phyloP scores from a whole-genome alignment of 805 yeast genomes.

The Saturnispora saitoi region DNA sequence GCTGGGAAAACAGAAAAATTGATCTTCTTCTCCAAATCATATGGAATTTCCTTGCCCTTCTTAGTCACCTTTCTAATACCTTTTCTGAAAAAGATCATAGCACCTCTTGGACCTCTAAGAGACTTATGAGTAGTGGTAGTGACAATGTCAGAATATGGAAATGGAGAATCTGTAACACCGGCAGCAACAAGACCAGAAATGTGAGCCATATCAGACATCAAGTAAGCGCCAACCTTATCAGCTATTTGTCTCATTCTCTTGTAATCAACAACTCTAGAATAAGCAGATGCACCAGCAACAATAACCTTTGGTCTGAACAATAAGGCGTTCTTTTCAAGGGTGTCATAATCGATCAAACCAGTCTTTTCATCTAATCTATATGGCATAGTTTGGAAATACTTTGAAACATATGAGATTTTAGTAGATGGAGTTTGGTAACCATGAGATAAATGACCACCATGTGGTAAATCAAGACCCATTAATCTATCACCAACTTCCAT shows the following conservation, averaged over 20 bases:
- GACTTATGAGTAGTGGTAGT: constrained; percentile 99
- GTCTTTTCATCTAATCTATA: constrained; percentile 89
- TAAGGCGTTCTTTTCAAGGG: constrained; percentile 82
- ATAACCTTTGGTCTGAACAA: constrained; percentile 93
- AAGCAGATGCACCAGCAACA: constrained; percentile 98
- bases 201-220: constrained; percentile 97
- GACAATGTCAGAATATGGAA: constrained; percentile 94
- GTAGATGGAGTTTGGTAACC: constrained; percentile 94
- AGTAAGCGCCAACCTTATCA: constrained; percentile 93
- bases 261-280: constrained; percentile 94
- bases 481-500: constrained; percentile 93
- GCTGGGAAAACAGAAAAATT: constrained; percentile 99
- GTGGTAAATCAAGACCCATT: constrained; percentile 97
- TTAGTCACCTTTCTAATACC: constrained; percentile 86
- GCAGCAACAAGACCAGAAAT: constrained; percentile 95
- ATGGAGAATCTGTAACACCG: constrained; percentile 91
- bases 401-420: constrained; percentile 92
- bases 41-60: constrained; percentile 84
- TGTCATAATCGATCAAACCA: constrained; percentile 93
- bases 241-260: constrained; percentile 94
- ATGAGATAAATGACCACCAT: constrained; percentile 97
- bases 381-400: constrained; percentile 97
- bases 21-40: constrained; percentile 90
- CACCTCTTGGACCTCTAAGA: constrained; percentile 98
- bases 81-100: constrained; percentile 97